phyloP scores from a whole-genome alignment of 2,329 filamentous ascomycete species.

The Diaporthe caulivora region DNA sequence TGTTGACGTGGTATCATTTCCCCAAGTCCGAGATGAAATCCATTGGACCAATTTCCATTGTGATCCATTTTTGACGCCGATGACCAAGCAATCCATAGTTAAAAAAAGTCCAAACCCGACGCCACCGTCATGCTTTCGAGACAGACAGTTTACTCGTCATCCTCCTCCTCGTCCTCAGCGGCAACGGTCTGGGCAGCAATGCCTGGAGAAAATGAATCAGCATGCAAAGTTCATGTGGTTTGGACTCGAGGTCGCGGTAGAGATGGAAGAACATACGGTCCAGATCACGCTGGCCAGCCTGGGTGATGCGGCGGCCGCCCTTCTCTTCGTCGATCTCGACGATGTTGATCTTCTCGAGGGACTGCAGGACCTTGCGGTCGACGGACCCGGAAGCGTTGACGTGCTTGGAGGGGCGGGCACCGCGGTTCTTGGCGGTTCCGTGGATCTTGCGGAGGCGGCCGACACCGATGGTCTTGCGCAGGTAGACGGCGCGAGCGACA shows the following conservation, averaged over 20 bases:
- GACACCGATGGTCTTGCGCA: slow-evolving; percentile 99
- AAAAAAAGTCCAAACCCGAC: slow-evolving; percentile 31
- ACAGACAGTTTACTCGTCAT: slow-evolving; percentile 70
- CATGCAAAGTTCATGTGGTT: background rate
- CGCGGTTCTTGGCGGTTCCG: slow-evolving; percentile 97
- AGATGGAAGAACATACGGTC: slow-evolving; percentile 71
- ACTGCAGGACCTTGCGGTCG: slow-evolving; percentile 97
- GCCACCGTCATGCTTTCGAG: slow-evolving; percentile 29
- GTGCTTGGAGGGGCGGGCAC: slow-evolving; percentile 90
- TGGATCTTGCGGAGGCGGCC: slow-evolving; percentile 97
- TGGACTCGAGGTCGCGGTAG: background rate
- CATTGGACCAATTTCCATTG: slow-evolving; percentile 35
- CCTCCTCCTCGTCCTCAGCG: slow-evolving; percentile 77
- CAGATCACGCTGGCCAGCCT: slow-evolving; percentile 98
- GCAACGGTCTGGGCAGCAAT: slow-evolving; percentile 86
- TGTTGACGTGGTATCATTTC: slow-evolving; percentile 41
- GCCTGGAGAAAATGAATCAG: slow-evolving; percentile 52
- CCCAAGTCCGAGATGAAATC: slow-evolving; percentile 39
- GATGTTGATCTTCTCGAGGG: slow-evolving; percentile 99
- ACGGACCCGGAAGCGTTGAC: slow-evolving; percentile 95
- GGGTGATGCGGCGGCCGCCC: slow-evolving; percentile 97
- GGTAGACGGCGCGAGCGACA: slow-evolving; percentile 97
- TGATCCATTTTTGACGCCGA: slow-evolving; percentile 40
- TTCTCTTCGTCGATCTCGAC: slow-evolving; percentile 98
- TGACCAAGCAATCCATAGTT: slow-evolving; percentile 37